Evolutionary conservation across 345 rosid species (phyloP), one percentile per base, ranked within the genome.

Genomic region (Aquilaria malaccensis): DNA sequence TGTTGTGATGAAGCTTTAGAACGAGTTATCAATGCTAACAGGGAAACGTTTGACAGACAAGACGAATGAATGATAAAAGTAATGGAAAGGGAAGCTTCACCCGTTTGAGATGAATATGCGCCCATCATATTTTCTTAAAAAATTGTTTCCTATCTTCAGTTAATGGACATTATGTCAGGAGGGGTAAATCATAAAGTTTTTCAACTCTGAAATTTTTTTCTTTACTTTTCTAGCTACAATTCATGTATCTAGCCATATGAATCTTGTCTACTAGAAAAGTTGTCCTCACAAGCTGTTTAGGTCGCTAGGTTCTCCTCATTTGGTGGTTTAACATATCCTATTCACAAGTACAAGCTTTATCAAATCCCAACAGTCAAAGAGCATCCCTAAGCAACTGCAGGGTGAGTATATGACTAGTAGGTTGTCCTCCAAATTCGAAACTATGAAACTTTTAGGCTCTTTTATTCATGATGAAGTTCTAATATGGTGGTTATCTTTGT

Each of bases 91-190:
- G 88, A 84, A 70, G 81, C 92, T 72, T 94, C 99, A 41, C 96
- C 96, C 1, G 63, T 79, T 30, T 79, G 97, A 66, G 99, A 94
- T 56, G 96, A 89, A 79, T 94, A 94, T 73, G 99, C 97, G 10
- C 97, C 99, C 0, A 96, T 94, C 46, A 87, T 90, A 72, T 86
- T 87, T 70, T 87, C 92, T 66, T 97, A 94, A 74, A 95, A 90
- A 66, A 86, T 96, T 14, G 79, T 94, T 41, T 90, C 97, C 64
- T 83, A 94, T 71, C 82, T 94, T 47, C 88, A 86, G 71, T 94
- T 97, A 10, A 82, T 94, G 30, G 99, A 94, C 65, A 94, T 94
- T 97, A 94, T 94, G 99, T 94, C 99, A 4, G 99, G 99, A 67
- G 92, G 88, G 96, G 98, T 93, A 79, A 71, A 50, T 52, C 49